Conservation (phyloP, 2,329 filamentous ascomycete genomes). For the Pseudocercospora crystallina region DNA sequence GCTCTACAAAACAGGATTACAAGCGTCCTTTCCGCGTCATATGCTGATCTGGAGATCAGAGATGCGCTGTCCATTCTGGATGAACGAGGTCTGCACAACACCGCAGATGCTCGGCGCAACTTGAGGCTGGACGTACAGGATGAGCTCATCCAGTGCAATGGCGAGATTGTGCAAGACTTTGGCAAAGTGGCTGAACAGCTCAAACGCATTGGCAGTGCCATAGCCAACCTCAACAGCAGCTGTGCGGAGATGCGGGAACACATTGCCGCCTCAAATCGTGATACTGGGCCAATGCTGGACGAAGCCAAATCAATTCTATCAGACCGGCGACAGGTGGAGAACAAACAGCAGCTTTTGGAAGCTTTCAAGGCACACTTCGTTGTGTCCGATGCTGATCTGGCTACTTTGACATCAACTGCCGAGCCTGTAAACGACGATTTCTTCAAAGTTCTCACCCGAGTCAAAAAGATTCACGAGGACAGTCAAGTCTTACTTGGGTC, state of each 20-base stretch:
- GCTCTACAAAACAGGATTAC: constrained; percentile 80
- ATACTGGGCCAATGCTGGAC: constrained; percentile 71
- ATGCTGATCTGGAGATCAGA: constrained; percentile 87
- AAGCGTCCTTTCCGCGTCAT: constrained; percentile 83
- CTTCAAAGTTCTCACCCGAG: constrained; percentile 72
- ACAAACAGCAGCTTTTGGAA: constrained; percentile 73
- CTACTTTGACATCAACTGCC: constrained; percentile 71
- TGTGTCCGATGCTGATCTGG: constrained; percentile 75
- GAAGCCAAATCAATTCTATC: constrained; percentile 73
- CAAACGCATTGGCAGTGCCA: constrained; percentile 74
- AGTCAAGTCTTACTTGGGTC: constrained; percentile 86
- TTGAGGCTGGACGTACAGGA: constrained; percentile 82
- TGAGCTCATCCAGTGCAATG: constrained; percentile 91
- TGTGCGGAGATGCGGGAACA: constrained; percentile 79
- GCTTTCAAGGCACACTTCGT: constrained; percentile 82
- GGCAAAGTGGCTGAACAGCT: constrained; percentile 91
- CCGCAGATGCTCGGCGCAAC: constrained; percentile 73
- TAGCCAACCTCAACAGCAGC: constrained; percentile 74
- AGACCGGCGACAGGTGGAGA: constrained; percentile 72
- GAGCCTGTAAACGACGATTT: constrained; percentile 85
- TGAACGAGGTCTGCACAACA: constrained; percentile 68
- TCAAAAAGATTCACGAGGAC: constrained; percentile 84
- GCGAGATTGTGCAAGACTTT: constrained; percentile 83
- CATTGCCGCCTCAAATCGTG: constrained; percentile 70
- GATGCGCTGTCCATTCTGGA: constrained; percentile 81